phyloP scores from a whole-genome alignment of 345 rosid genomes.

The Hypericum perforatum region DNA sequence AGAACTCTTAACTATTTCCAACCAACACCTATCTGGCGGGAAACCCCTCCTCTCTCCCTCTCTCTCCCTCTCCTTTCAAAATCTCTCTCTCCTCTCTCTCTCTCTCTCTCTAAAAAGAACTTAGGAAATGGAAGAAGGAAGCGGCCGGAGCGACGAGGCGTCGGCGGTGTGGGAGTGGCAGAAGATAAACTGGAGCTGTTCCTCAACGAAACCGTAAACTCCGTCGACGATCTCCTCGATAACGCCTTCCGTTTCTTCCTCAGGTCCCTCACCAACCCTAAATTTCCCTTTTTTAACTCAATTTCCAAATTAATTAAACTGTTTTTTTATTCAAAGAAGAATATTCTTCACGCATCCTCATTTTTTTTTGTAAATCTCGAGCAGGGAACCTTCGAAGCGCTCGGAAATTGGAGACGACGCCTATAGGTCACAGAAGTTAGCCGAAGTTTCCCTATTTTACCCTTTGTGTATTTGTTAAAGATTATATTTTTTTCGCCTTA shows the following conservation, averaged over 20 bases:
- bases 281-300: not conserved
- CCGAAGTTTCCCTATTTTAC: too few relatives aligned
- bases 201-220: slow-evolving; percentile 65
- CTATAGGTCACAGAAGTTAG: too few relatives aligned
- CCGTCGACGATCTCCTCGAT: slow-evolving; percentile 49
- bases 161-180: slow-evolving; percentile 45
- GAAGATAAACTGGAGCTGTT: slow-evolving; percentile 53
- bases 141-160: slow-evolving; percentile 59
- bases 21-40: too few relatives aligned
- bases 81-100: not conserved
- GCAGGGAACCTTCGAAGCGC: too few relatives aligned
- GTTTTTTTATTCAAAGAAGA: too few relatives aligned
- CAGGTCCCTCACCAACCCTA: slow-evolving; percentile 26
- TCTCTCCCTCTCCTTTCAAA: not conserved
- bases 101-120: not conserved
- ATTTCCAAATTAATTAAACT: not conserved
- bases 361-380: too few relatives aligned
- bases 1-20: too few relatives aligned
- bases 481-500: too few relatives aligned
- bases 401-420: too few relatives aligned
- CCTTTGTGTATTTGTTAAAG: too few relatives aligned
- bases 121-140: slow-evolving; percentile 31
- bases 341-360: too few relatives aligned
- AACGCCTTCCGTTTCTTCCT: slow-evolving; percentile 54
- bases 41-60: not conserved